Evolutionary conservation across 495 filamentous ascomycete genomes (phyloP), one percentile per base, ranked within the genome.

Genomic region (Penicillium tannophilum): DNA sequence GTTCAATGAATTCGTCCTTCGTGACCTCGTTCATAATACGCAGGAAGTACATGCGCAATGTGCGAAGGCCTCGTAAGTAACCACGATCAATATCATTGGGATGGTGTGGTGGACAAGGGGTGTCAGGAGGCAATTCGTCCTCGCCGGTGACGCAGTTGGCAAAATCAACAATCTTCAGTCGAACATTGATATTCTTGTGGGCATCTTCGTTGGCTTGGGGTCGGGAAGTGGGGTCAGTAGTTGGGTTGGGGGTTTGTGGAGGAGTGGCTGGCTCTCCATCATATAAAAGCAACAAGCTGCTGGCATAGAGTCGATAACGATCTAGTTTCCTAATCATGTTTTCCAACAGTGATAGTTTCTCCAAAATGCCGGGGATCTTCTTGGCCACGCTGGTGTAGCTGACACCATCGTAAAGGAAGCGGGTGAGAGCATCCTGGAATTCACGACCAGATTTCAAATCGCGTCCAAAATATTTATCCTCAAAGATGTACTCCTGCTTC

Each of bases 101-200:
- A 70, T 92, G 81, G 53, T 86, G 79, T 24, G 95, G 94, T 17
- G 95, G 95, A 59, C 93, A 97, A 30, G 85, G 79, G 30, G 84
- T 83, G 54, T 82, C 76, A 7, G 86, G 76, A 23, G 86, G 72
- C 17, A 85, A 58, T 31, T 79, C 72, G 65, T 97, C 91, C 52
- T 93, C 91, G 4, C 90, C 89, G 10, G 92, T 97, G 8, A 98
- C 88, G 62, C 93, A 97, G 68, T 98, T 98, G 26, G 94, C 94
- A 78, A 98, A 98, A 70, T 98, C 94, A 45, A 96, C 93, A 69
- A 98, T 96, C 72, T 97, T 97, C 68, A 98, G 82, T 65, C 96
- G 89, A 58, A 98, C 76, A 26, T 77, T 65, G 6, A 59, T 54
- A 14, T 81, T 81, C 30, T 79, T 78, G 55, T 83, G 76, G 10